phyloP scores from a whole-genome alignment of 2,329 filamentous ascomycete species.

The Eutypa lata region DNA sequence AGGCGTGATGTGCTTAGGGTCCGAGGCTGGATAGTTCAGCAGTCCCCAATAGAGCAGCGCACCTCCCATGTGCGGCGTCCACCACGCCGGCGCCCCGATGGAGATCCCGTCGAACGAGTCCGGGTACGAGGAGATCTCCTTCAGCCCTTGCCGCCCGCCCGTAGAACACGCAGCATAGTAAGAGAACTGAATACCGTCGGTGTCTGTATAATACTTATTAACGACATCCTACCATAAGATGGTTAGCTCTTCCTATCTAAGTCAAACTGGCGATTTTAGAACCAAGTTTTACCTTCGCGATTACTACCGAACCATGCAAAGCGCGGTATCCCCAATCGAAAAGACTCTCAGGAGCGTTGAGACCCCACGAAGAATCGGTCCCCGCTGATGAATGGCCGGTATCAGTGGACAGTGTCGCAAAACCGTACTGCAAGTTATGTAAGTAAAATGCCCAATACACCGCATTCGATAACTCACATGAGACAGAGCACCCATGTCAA shows the following conservation, averaged over 20 bases:
- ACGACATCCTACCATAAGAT: conserved; percentile 42
- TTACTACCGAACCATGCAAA: conserved; percentile 46
- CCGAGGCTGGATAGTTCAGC: conserved; percentile 39
- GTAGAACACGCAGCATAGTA: conserved; percentile 60
- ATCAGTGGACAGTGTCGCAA: conserved; percentile 41
- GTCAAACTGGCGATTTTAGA: no score
- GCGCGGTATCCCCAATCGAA: conserved; percentile 40
- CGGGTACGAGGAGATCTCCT: conserved; percentile 49
- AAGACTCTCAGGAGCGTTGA: conserved; percentile 32
- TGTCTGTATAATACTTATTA: conserved; percentile 43
- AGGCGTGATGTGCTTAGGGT: conserved; percentile 38
- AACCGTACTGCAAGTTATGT: conserved; percentile 29
- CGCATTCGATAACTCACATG: conserved; percentile 11
- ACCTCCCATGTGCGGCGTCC: conserved; percentile 38
- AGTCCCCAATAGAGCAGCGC: conserved; percentile 37
- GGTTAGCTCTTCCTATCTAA: no score
- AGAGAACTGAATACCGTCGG: conserved; percentile 38
- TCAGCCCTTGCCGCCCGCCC: conserved; percentile 57
- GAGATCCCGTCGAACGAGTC: conserved; percentile 58
- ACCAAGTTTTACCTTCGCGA: conserved; percentile 40
- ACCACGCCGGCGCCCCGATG: conserved; percentile 49
- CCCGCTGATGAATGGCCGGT: conserved; percentile 36
- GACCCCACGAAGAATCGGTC: conserved; percentile 34
- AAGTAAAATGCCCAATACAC: not conserved
- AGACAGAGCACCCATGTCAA: conserved; percentile 39